phyloP scores from a whole-genome alignment of 2,329 filamentous ascomycete genomes.

The Scopulariopsis brevicaulis region DNA sequence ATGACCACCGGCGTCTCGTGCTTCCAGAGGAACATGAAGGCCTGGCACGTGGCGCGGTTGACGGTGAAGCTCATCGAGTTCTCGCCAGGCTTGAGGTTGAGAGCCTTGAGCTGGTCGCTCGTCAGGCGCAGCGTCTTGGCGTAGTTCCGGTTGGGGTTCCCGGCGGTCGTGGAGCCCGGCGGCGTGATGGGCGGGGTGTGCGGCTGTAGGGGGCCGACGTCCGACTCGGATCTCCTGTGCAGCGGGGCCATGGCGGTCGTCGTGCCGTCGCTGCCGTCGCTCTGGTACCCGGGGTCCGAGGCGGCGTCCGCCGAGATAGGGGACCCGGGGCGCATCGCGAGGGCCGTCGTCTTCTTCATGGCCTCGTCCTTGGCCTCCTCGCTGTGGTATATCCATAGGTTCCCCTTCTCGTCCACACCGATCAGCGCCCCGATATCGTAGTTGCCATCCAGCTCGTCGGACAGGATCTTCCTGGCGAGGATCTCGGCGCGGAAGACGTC shows the following conservation, averaged over 20 bases:
- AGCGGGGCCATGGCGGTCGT: constrained; percentile 30
- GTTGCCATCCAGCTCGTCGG: constrained; percentile 85
- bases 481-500: constrained; percentile 86
- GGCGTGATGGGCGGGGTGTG: constrained; percentile 41
- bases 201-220: constrained; percentile 36
- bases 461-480: constrained; percentile 83
- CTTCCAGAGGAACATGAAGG: constrained; percentile 89
- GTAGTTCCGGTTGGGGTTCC: constrained; percentile 75
- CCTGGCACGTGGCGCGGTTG: constrained; percentile 83
- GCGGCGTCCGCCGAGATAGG: constrained; percentile 63
- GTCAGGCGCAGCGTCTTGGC: constrained; percentile 93
- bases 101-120: constrained; percentile 83
- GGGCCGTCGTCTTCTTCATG: constrained; percentile 50
- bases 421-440: constrained; percentile 95
- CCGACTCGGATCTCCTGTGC: constrained; percentile 58
- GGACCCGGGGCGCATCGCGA: constrained; percentile 30
- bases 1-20: constrained; percentile 90
- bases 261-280: constrained; percentile 62
- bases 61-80: constrained; percentile 96
- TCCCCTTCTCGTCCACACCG: constrained; percentile 88
- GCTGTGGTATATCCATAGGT: constrained; percentile 99
- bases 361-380: constrained; percentile 91
- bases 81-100: constrained; percentile 72
- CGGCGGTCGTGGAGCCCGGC: constrained; percentile 52
- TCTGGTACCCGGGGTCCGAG: constrained; percentile 92